Evolutionary conservation across 768 basidiomycete genomes (phyloP).

Genomic region (Kwoniella dendrophila): DNA sequence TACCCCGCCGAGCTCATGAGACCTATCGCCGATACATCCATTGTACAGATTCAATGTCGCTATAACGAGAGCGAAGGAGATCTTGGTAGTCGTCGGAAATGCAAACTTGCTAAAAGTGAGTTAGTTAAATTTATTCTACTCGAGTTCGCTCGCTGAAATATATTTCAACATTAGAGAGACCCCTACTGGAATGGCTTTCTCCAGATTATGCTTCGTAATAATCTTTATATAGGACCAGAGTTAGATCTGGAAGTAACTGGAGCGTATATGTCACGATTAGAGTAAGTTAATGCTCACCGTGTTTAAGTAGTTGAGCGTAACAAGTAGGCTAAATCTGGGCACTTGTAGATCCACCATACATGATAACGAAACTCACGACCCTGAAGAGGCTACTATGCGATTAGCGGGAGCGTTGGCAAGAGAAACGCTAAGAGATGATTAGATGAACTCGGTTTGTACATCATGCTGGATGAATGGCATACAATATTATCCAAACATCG

Average conservation of each 20-base stretch:
- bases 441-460: too few species aligned
- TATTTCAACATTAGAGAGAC: slow-evolving; percentile 33
- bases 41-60: slow-evolving; percentile 56
- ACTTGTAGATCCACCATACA: neutral
- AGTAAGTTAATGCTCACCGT: slow-evolving; percentile 28
- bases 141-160: neutral
- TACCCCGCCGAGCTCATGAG: neutral
- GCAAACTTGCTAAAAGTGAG: slow-evolving; percentile 44
- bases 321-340: neutral
- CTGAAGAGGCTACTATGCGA: slow-evolving; percentile 1
- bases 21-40: neutral
- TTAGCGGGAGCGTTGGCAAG: slow-evolving; percentile 1
- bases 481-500: too few species aligned
- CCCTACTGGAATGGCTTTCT: slow-evolving; percentile 55
- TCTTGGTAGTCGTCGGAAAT: slow-evolving; percentile 55
- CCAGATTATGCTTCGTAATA: slow-evolving; percentile 48
- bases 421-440: neutral
- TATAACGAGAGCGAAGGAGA: slow-evolving; percentile 56
- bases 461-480: too few species aligned
- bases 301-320: neutral
- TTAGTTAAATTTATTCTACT: neutral
- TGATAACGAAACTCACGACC: neutral
- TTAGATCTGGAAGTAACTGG: slow-evolving; percentile 33
- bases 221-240: slow-evolving; percentile 36
- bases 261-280: slow-evolving; percentile 42